These are phyloP conservation scores for Henckelia pumila DNA, from an alignment of 257 asterid species.

Conservation along the genomic window DNA sequence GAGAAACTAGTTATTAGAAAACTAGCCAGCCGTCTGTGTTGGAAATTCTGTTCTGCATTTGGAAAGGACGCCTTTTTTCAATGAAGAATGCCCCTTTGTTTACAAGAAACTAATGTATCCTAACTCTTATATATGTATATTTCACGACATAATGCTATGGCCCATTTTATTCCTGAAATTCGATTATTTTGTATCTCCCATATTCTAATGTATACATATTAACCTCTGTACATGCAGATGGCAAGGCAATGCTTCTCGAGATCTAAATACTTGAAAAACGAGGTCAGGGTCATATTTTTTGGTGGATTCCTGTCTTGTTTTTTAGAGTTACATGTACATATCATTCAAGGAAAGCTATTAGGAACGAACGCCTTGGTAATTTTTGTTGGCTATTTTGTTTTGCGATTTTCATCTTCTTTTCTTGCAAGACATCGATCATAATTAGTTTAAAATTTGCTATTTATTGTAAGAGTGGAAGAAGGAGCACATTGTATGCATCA, in stretches of 20 bases:
- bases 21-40: too few species aligned
- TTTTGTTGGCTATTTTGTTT: conserved; percentile 6
- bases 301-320: conserved; percentile 16
- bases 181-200: neutral
- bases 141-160: neutral
- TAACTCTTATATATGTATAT: neutral
- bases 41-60: too few species aligned
- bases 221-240: conserved; percentile 54
- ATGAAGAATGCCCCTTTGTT: too few species aligned
- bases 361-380: conserved; percentile 28
- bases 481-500: conserved; percentile 7
- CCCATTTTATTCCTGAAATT: neutral
- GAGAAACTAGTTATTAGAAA: too few species aligned
- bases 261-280: conserved; percentile 55
- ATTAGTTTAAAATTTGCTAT: conserved; percentile 20
- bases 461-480: conserved; percentile 23
- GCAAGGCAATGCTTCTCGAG: conserved; percentile 86
- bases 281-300: conserved; percentile 27
- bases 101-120: neutral
- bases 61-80: neutral
- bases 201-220: conserved; percentile 15
- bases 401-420: conserved; percentile 9
- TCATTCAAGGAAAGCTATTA: conserved; percentile 34
- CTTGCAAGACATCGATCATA: conserved; percentile 14
- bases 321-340: conserved; percentile 39